Conservation (phyloP, 768 basidiomycete species). For the Steccherinum ochraceum region DNA sequence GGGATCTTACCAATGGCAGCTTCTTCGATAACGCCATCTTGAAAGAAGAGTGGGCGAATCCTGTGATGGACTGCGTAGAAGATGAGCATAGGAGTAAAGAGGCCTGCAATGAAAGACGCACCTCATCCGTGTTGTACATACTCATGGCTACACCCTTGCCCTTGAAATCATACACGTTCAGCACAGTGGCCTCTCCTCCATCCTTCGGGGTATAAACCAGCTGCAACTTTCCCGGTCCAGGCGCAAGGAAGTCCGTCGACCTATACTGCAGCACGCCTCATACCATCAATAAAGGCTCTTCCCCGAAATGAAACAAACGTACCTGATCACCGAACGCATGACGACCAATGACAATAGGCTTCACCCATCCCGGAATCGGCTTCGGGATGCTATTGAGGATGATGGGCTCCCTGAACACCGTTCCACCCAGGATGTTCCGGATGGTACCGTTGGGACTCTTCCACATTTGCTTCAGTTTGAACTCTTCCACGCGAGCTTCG, state of each 20-base stretch:
- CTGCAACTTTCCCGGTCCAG: constrained; percentile 90
- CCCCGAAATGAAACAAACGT: constrained; percentile 15
- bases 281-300: neutral
- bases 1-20: constrained; percentile 57
- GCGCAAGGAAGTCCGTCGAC: constrained; percentile 87
- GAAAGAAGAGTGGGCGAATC: constrained; percentile 97
- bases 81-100: neutral
- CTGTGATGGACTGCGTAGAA: constrained; percentile 68
- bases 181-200: constrained; percentile 55
- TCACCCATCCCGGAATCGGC: constrained; percentile 93
- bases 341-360: constrained; percentile 93
- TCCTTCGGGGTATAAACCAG: constrained; percentile 82
- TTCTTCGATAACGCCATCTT: constrained; percentile 88
- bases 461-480: constrained; percentile 99
- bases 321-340: constrained; percentile 98
- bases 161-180: constrained; percentile 93
- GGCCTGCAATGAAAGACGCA: constrained; percentile 22
- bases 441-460: constrained; percentile 96
- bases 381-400: constrained; percentile 86
- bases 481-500: constrained; percentile 92
- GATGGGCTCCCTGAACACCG: constrained; percentile 98
- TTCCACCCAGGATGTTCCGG: constrained; percentile 96
- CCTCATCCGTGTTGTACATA: constrained; percentile 99
- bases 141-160: constrained; percentile 88
- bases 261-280: constrained; percentile 53